These are phyloP conservation scores for Yamadazyma conglobata DNA, from an alignment of 1,139 yeast species.

Conservation along the genomic window DNA sequence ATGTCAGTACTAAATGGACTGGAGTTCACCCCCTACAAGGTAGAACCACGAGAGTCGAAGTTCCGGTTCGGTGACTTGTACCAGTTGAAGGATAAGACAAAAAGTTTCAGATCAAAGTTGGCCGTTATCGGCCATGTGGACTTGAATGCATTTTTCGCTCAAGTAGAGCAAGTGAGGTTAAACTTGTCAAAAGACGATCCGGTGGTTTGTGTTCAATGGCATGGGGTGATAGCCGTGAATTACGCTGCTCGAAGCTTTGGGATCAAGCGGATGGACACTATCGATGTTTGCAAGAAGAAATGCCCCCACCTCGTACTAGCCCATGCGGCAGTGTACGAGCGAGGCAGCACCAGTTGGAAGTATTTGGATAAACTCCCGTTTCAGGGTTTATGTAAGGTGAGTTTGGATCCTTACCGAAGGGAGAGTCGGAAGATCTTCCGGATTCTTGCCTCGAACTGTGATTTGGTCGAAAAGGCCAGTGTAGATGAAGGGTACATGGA, in stretches of 20 bases:
- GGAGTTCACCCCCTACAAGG: constrained; percentile 5
- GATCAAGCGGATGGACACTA: constrained; percentile 70
- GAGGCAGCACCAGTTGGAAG: constrained; percentile 83
- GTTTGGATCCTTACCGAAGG: constrained; percentile 85
- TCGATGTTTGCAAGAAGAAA: constrained; percentile 63
- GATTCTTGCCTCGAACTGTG: constrained; percentile 54
- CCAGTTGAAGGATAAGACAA: constrained; percentile 41
- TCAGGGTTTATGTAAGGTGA: constrained; percentile 67
- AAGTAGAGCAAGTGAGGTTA: constrained; percentile 79
- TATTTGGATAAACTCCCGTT: constrained; percentile 47
- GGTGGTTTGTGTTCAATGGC: constrained; percentile 94
- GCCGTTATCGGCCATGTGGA: constrained; percentile 84
- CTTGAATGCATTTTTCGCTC: constrained; percentile 93
- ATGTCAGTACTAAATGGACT: constrained; percentile 9
- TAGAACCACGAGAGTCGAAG: constrained; percentile 16
- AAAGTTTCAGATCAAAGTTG: constrained; percentile 62
- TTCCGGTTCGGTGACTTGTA: constrained; percentile 47
- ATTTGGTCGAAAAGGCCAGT: constrained; percentile 84
- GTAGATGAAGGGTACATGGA: constrained; percentile 92
- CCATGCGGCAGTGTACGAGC: constrained; percentile 91
- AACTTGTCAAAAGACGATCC: constrained; percentile 68
- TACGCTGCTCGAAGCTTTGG: constrained; percentile 87
- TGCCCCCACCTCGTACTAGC: constrained; percentile 76
- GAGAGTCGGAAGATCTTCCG: constrained; percentile 78
- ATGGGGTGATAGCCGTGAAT: constrained; percentile 80